phyloP scores from a whole-genome alignment of 768 basidiomycete species.

The Pleurotus salmoneostramineus region DNA sequence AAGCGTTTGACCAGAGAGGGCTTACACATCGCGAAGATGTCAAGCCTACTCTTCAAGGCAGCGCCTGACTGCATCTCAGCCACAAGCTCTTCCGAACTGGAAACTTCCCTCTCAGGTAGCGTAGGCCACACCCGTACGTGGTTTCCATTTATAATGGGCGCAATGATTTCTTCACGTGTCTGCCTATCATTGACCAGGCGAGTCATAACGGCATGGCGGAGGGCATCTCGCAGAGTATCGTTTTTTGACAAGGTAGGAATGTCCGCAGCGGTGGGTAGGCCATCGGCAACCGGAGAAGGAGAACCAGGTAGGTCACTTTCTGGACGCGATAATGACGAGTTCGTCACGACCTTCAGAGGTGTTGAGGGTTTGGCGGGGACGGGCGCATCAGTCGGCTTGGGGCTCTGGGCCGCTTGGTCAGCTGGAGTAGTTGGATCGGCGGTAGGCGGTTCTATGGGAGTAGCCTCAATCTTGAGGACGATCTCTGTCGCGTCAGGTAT shows the following conservation, averaged over 20 bases:
- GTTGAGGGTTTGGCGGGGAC: too few relatives aligned
- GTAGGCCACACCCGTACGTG: constrained; percentile 31
- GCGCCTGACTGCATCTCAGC: constrained; percentile 40
- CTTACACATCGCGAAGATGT: constrained; percentile 35
- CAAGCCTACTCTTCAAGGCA: constrained; percentile 28
- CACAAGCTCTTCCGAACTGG: constrained; percentile 39
- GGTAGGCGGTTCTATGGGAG: too few relatives aligned
- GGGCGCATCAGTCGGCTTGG: too few relatives aligned
- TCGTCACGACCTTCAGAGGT: too few relatives aligned
- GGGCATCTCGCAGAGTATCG: constrained; percentile 52
- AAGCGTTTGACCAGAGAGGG: constrained; percentile 53
- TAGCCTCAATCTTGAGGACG: too few relatives aligned
- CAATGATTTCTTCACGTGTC: constrained; percentile 57
- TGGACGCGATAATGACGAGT: too few relatives aligned
- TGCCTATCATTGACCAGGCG: constrained; percentile 58
- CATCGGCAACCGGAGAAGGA: too few relatives aligned
- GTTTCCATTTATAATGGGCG: constrained; percentile 63
- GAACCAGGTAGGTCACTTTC: too few relatives aligned
- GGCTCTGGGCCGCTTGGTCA: too few relatives aligned
- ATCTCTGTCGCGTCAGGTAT: too few relatives aligned
- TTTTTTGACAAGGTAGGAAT: constrained; percentile 35
- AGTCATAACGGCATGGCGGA: constrained; percentile 60
- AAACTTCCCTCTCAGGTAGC: constrained; percentile 22
- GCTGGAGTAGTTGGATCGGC: too few relatives aligned
- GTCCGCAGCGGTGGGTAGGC: constrained; percentile 19